Evolutionary conservation across 1,284 basidiomycete species (phyloP).

Genomic region (Sanghuangporus baumii): DNA sequence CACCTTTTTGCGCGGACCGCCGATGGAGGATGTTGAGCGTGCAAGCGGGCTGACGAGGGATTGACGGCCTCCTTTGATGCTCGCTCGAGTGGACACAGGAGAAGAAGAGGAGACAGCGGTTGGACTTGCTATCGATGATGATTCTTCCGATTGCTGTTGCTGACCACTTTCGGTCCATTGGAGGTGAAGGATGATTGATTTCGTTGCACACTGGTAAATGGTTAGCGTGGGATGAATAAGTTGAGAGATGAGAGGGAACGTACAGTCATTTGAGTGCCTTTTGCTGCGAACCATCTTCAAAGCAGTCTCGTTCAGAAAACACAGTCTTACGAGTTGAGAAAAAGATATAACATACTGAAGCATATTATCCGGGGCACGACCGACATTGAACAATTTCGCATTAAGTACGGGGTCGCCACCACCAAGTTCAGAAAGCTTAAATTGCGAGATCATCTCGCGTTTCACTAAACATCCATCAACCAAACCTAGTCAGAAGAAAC

Average conservation of each 20-base stretch:
- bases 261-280: conserved; percentile 87
- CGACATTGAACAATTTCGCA: conserved; percentile 67
- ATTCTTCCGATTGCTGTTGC: conserved; percentile 21
- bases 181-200: conserved; percentile 80
- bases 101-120: conserved; percentile 17
- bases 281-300: conserved; percentile 80
- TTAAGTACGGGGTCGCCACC: conserved; percentile 57
- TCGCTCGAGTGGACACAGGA: conserved; percentile 32
- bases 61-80: conserved; percentile 30
- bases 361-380: conserved; percentile 76
- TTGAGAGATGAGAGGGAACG: conserved; percentile 21
- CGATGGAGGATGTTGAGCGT: conserved; percentile 19
- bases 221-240: neutral
- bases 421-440: conserved; percentile 79
- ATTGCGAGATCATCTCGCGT: conserved; percentile 88
- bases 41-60: conserved; percentile 3
- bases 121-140: conserved; percentile 8
- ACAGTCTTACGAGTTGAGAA: neutral
- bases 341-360: conserved; percentile 51
- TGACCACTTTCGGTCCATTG: conserved; percentile 77
- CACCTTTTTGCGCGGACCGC: conserved; percentile 10
- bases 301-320: conserved; percentile 8
- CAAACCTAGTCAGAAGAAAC: too few species aligned
- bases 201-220: conserved; percentile 74
- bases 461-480: conserved; percentile 32